A percentile compares a stretch with the other conserved stretches of the same genome.
Evolutionary conservation across 2,329 filamentous ascomycete genomes (phyloP).

Genomic region (Colletotrichum costaricense): DNA sequence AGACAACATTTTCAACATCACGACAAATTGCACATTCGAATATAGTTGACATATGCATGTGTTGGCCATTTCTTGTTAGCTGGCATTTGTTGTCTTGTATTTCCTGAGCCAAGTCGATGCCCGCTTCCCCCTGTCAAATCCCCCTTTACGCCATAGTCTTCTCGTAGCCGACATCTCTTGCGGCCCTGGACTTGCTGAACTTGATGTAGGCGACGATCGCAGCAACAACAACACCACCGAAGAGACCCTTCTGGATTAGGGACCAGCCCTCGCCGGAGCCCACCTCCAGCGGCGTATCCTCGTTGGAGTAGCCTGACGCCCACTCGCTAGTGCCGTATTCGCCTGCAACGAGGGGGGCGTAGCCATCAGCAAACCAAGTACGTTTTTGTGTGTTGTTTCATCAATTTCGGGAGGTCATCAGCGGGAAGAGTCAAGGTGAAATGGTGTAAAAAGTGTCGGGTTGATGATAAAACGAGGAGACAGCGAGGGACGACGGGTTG

Average conservation of each 20-base stretch:
- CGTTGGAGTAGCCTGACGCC: slow-evolving; percentile 49
- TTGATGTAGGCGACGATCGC: slow-evolving; percentile 59
- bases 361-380: slow-evolving; percentile 50
- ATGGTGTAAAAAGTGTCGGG: slow-evolving; percentile 4
- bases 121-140: not conserved
- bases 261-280: slow-evolving; percentile 52
- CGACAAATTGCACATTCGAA: not conserved
- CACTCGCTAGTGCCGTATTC: slow-evolving; percentile 50
- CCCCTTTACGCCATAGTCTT: slow-evolving; percentile 55
- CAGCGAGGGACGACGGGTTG: slow-evolving; percentile 19
- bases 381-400: slow-evolving; percentile 21
- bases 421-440: not conserved
- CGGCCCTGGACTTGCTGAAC: slow-evolving; percentile 45
- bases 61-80: not conserved
- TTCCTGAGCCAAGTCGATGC: not conserved
- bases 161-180: slow-evolving; percentile 50
- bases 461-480: slow-evolving; percentile 11
- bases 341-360: slow-evolving; percentile 44
- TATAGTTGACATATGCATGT: not conserved
- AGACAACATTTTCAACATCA: not conserved
- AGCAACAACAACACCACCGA: slow-evolving; percentile 61
- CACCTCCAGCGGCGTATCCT: slow-evolving; percentile 43
- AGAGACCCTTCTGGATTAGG: slow-evolving; percentile 60
- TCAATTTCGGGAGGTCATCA: slow-evolving; percentile 4
- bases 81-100: slow-evolving; percentile 12